Evolutionary conservation across 192 early-diverging fungal species (phyloP).

Genomic region (Umbelopsis ramanniana): DNA sequence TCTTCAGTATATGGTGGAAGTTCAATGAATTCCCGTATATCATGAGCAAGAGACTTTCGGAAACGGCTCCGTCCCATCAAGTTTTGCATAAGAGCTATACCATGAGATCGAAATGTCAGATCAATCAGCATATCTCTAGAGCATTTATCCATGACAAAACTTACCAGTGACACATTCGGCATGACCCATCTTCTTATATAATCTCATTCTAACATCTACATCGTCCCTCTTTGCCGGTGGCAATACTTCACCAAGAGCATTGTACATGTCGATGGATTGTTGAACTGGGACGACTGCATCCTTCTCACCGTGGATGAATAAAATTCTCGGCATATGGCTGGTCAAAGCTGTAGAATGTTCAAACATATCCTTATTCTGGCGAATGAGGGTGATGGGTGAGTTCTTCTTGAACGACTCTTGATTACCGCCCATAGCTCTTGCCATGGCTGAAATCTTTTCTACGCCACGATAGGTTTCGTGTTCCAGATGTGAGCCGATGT

Average conservation of each 20-base stretch:
- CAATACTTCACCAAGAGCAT: slow-evolving; percentile 36
- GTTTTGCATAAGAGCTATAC: slow-evolving; percentile 30
- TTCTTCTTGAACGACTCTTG: slow-evolving; percentile 23
- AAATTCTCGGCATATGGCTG: slow-evolving; percentile 35
- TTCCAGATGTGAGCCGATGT: slow-evolving; percentile 50
- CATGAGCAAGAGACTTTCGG: slow-evolving; percentile 27
- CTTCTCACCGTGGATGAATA: slow-evolving; percentile 44
- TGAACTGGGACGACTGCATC: slow-evolving; percentile 36
- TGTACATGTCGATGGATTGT: slow-evolving; percentile 39
- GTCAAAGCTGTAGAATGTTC: slow-evolving; percentile 30
- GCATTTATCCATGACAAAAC: not conserved
- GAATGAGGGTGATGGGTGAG: slow-evolving; percentile 36
- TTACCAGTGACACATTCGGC: slow-evolving; percentile 41
- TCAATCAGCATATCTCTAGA: not conserved
- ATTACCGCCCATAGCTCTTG: slow-evolving; percentile 55
- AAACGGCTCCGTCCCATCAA: slow-evolving; percentile 13
- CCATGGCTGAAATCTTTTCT: slow-evolving; percentile 61
- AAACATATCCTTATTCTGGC: slow-evolving; percentile 26
- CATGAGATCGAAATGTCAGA: not conserved
- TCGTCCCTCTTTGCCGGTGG: slow-evolving; percentile 35
- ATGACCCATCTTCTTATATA: slow-evolving; percentile 43
- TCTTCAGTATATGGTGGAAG: slow-evolving; percentile 19
- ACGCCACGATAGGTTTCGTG: slow-evolving; percentile 57
- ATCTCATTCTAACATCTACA: slow-evolving; percentile 41
- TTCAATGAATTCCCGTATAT: slow-evolving; percentile 35